Evolutionary conservation across 352 stramenopile species (phyloP), one percentile per base, ranked within the genome.

Genomic region (Phytopythium chamaehyphon): DNA sequence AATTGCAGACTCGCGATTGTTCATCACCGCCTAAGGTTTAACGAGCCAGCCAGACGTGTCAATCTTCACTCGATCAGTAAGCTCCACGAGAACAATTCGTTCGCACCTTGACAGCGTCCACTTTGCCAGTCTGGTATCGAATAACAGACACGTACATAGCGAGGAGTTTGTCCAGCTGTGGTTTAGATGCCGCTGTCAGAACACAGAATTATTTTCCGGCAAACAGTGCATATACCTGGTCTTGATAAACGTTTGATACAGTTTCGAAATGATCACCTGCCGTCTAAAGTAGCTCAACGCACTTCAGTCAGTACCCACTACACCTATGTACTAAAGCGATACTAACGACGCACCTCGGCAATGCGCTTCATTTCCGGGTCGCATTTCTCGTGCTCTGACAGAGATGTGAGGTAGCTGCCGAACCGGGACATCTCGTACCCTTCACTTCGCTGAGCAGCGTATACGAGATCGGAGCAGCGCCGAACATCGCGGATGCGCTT

Each of bases 341-440:
- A 2, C 7, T 16, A 24, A 16, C 1, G 24, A 39, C 46, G 18
- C 33, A 90, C 83, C 64, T 88, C 81, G 35, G 76, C 63, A 35
- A 94, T 63, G 31, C 75, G 68, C 16, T 76, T 86, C 77, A 91
- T 90, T n/a, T 86, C 69, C 18, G 58, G 61, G 57, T 93, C 78
- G 40, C 63, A 69, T 54, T 90, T 88, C 35, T 93, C 83, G 26
- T 91, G 83, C 14, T 76, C 78, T 2, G 82, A 79, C 21, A 95
- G 51, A 28, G 76, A 78, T 15, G 80, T 84, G 24, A 95, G 63
- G 57, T 93, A 95, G 53, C 72, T 92, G 14, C 84, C 84, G 60
- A 92, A 95, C 12, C 84, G 69, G 22, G 84, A 93, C 72, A 93
- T 75, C 47, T 95, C 84, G 49, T 95, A 95, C 9, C 84, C 84